Conservation (phyloP, 352 stramenopile genomes). For the Discostella stelligera region DNA sequence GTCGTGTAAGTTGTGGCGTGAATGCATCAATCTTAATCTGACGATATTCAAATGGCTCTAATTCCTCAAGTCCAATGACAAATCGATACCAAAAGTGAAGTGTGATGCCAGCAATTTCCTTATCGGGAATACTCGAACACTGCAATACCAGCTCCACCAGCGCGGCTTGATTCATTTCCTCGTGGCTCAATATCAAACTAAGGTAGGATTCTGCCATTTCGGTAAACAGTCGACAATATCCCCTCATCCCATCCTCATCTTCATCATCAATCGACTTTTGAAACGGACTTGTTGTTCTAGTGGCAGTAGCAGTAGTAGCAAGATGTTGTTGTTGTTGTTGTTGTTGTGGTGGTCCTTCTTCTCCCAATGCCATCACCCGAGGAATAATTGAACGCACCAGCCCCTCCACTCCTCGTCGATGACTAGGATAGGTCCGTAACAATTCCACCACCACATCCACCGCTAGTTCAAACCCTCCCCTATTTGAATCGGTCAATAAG, state of each 20-base stretch:
- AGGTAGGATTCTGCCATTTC: conserved; percentile 84
- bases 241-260: conserved; percentile 75
- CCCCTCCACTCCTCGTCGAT: conserved; percentile 52
- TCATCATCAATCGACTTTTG: conserved; percentile 46
- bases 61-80: conserved; percentile 67
- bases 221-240: conserved; percentile 78
- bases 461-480: conserved; percentile 65
- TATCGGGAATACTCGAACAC: conserved; percentile 67
- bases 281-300: conserved; percentile 25
- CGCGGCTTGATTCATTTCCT: conserved; percentile 52
- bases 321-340: no score
- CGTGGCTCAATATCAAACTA: conserved; percentile 68
- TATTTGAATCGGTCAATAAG: conserved; percentile 45
- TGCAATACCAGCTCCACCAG: conserved; percentile 75
- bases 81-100: conserved; percentile 84
- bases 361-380: conserved; percentile 56
- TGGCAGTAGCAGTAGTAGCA: no score
- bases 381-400: conserved; percentile 73
- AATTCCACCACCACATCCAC: conserved; percentile 81
- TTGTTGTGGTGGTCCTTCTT: conserved; percentile 2
- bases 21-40: conserved; percentile 77
- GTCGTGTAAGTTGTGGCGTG: conserved; percentile 56
- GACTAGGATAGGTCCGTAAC: conserved; percentile 77
- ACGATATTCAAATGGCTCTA: conserved; percentile 77
- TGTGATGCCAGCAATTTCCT: conserved; percentile 76